Conservation (phyloP, 1,284 basidiomycete species). For the Kwoniella shivajii region DNA sequence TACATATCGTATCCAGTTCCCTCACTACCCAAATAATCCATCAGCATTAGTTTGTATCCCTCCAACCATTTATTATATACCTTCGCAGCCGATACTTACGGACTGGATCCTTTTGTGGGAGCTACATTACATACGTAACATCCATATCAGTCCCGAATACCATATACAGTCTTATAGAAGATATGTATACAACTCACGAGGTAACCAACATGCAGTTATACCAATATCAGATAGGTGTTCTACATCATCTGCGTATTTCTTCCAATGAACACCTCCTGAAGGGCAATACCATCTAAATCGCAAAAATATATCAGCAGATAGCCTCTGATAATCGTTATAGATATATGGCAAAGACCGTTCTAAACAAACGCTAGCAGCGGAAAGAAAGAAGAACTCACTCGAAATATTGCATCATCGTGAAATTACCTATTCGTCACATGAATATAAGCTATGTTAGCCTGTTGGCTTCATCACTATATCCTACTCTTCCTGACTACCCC, state of each 20-base stretch:
- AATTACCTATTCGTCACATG: slow-evolving; percentile 34
- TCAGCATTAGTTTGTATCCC: too few species aligned
- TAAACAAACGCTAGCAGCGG: neutral
- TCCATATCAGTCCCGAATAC: too few species aligned
- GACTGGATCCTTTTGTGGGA: slow-evolving; percentile 50
- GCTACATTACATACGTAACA: slow-evolving; percentile 21
- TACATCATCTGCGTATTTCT: slow-evolving; percentile 71
- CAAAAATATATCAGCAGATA: neutral
- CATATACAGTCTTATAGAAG: too few species aligned
- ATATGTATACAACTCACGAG: slow-evolving; percentile 53
- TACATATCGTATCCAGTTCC: slow-evolving; percentile 53
- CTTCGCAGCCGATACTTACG: slow-evolving; percentile 19
- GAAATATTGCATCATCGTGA: slow-evolving; percentile 53
- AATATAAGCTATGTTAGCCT: neutral
- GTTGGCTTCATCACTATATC: too few species aligned
- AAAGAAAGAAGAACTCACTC: slow-evolving; percentile 29
- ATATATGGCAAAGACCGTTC: too few species aligned
- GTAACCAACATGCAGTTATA: slow-evolving; percentile 74
- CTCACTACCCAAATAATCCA: slow-evolving; percentile 20
- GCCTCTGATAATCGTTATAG: too few species aligned
- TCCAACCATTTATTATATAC: neutral
- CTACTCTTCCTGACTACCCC: too few species aligned
- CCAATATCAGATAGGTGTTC: slow-evolving; percentile 73
- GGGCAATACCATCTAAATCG: slow-evolving; percentile 43
- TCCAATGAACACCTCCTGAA: slow-evolving; percentile 61